Conservation (phyloP, 805 yeast genomes). For the Spathaspora passalidarum region DNA sequence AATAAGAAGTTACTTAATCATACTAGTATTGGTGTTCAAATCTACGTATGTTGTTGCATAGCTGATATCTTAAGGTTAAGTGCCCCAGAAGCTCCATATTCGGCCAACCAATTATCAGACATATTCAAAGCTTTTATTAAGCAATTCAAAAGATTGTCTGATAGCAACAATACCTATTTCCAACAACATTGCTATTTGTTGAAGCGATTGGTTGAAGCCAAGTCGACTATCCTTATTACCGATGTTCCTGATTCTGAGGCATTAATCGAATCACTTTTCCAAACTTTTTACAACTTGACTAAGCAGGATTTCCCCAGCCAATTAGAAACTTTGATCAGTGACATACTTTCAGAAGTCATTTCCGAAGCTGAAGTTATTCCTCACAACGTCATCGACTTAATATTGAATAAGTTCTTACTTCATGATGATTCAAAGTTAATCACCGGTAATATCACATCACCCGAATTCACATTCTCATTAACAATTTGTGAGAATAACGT, state of each 20-base stretch:
- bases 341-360: conserved; percentile 70
- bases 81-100: conserved; percentile 91
- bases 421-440: conserved; percentile 4
- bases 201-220: conserved; percentile 68
- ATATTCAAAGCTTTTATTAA: conserved; percentile 64
- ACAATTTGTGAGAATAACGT: conserved; percentile 66
- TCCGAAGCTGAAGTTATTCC: conserved; percentile 70
- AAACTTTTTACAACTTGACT: conserved; percentile 55
- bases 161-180: conserved; percentile 57
- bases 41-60: conserved; percentile 68
- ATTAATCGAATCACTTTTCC: conserved; percentile 55
- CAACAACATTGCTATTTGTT: conserved; percentile 62
- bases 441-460: conserved; percentile 33
- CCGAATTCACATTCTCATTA: conserved; percentile 64
- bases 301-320: conserved; percentile 42
- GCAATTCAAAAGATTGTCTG: conserved; percentile 56
- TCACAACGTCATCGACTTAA: conserved; percentile 53
- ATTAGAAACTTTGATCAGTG: conserved; percentile 61
- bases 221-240: conserved; percentile 69
- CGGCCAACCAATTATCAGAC: conserved; percentile 56
- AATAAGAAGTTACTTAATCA: conserved; percentile 58
- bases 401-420: conserved; percentile 59
- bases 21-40: conserved; percentile 65
- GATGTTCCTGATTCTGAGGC: conserved; percentile 65
- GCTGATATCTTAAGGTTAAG: conserved; percentile 72